phyloP scores from a whole-genome alignment of 2,329 filamentous ascomycete genomes.

The Gremmenia infestans region DNA sequence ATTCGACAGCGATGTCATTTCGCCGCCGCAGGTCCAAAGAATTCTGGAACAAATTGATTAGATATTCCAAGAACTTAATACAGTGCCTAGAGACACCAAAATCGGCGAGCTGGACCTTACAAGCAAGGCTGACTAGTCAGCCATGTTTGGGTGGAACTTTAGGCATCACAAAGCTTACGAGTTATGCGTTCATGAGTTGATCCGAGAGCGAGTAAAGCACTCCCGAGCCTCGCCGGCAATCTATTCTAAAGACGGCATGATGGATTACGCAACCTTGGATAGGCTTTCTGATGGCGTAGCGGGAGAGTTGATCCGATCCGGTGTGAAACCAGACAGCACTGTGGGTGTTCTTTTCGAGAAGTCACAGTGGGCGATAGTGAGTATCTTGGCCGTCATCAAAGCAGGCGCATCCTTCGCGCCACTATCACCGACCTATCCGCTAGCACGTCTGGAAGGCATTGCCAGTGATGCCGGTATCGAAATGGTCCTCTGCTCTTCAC shows the following conservation, averaged over 20 bases:
- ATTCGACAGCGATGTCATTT: conserved; percentile 32
- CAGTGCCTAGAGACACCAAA: neutral
- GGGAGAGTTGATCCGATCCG: conserved; percentile 3
- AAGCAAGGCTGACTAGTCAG: neutral
- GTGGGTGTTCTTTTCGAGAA: conserved; percentile 26
- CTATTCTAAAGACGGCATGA: conserved; percentile 18
- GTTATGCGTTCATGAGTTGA: conserved; percentile 17
- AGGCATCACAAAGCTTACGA: neutral
- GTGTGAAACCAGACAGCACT: conserved; percentile 10
- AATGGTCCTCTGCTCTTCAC: neutral
- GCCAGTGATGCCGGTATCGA: neutral
- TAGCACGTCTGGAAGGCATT: conserved; percentile 10
- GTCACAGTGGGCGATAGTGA: conserved; percentile 21
- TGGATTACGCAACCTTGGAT: conserved; percentile 21
- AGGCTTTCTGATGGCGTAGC: conserved; percentile 15
- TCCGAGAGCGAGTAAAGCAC: conserved; percentile 1
- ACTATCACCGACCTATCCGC: conserved; percentile 26
- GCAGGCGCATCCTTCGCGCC: conserved; percentile 25
- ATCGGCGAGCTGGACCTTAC: conserved; percentile 2
- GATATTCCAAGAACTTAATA: neutral
- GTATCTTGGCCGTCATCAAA: conserved; percentile 22
- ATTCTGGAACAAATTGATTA: conserved; percentile 1
- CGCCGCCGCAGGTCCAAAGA: neutral
- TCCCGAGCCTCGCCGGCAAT: conserved; percentile 17
- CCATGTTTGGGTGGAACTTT: conserved; percentile 12